phyloP scores from a whole-genome alignment of 495 filamentous ascomycete genomes.

The Tuber brumale region DNA sequence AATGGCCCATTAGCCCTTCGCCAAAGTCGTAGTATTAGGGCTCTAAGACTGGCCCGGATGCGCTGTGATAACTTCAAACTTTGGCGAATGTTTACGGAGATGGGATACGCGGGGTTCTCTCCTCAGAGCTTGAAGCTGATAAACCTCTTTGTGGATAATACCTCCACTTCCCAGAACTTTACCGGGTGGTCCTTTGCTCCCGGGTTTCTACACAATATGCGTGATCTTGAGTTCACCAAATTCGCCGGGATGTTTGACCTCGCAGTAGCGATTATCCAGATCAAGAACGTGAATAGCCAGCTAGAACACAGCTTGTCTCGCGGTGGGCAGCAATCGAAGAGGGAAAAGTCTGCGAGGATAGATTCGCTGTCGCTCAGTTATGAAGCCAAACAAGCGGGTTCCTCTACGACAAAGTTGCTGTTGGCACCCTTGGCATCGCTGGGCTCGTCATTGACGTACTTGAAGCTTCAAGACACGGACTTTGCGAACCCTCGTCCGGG shows the following conservation, averaged over 20 bases:
- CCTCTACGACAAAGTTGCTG: neutral
- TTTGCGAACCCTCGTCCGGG: slow-evolving; percentile 22
- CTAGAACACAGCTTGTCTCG: slow-evolving; percentile 26
- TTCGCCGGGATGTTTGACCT: slow-evolving; percentile 28
- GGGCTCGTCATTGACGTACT: slow-evolving; percentile 24
- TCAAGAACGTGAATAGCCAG: slow-evolving; percentile 17
- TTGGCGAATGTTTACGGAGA: slow-evolving; percentile 33
- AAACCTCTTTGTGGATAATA: slow-evolving; percentile 29
- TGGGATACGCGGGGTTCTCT: slow-evolving; percentile 34
- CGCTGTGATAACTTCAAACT: slow-evolving; percentile 27
- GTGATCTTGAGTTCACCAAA: slow-evolving; percentile 20
- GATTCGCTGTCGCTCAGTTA: slow-evolving; percentile 33
- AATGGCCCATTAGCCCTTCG: slow-evolving; percentile 22
- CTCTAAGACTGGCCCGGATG: slow-evolving; percentile 31
- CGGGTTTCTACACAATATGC: slow-evolving; percentile 29
- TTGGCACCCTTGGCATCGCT: slow-evolving; percentile 25
- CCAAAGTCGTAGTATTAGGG: slow-evolving; percentile 32
- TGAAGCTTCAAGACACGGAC: slow-evolving; percentile 33
- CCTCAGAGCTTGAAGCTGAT: slow-evolving; percentile 31
- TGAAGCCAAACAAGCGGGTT: slow-evolving; percentile 25
- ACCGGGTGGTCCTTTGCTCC: slow-evolving; percentile 26
- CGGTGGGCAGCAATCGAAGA: slow-evolving; percentile 6
- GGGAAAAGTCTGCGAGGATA: slow-evolving; percentile 9
- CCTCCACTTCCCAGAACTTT: slow-evolving; percentile 22
- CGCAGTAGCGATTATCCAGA: slow-evolving; percentile 22